A percentile compares a stretch with the other conserved stretches of the same genome.
These are phyloP conservation scores for Grosmannia huntii DNA, from an alignment of 2,329 filamentous ascomycete genomes.

Conservation along the genomic window DNA sequence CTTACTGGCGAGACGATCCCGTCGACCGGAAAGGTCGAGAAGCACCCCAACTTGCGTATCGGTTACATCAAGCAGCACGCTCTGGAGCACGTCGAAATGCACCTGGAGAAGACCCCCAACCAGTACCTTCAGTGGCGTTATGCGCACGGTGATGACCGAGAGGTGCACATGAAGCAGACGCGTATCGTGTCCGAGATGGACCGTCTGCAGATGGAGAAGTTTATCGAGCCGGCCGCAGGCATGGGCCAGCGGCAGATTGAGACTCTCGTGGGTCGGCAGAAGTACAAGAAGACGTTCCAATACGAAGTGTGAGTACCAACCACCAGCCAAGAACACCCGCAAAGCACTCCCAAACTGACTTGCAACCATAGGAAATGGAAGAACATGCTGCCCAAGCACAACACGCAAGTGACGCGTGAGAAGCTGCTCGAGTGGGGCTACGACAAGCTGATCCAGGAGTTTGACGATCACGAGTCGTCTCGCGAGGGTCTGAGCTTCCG, in stretches of 20 bases:
- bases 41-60: constrained; percentile 96
- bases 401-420: constrained; percentile 85
- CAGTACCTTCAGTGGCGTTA: constrained; percentile 99
- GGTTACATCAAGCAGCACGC: constrained; percentile 99
- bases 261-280: constrained; percentile 85
- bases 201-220: constrained; percentile 81
- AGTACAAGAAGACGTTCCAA: constrained; percentile 98
- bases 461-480: constrained; percentile 97
- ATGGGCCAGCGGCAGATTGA: constrained; percentile 68
- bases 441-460: constrained; percentile 89
- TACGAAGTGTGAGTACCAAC: constrained; percentile 67
- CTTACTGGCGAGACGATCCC: constrained; percentile 87
- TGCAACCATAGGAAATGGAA: constrained; percentile 63
- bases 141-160: constrained; percentile 89
- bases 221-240: constrained; percentile 73
- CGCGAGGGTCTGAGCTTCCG: constrained; percentile 96
- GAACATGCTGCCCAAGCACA: constrained; percentile 78
- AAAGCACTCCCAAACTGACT: constrained; percentile 1
- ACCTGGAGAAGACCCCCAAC: constrained; percentile 96
- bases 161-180: constrained; percentile 96
- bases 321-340: too few species aligned
- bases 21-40: constrained; percentile 77
- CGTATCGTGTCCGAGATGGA: constrained; percentile 78
- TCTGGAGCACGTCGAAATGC: constrained; percentile 98
- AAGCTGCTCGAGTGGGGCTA: constrained; percentile 79